Base-by-base conservation (phyloP, 208 protist species). In the Trypanosoma theileri region DNA sequence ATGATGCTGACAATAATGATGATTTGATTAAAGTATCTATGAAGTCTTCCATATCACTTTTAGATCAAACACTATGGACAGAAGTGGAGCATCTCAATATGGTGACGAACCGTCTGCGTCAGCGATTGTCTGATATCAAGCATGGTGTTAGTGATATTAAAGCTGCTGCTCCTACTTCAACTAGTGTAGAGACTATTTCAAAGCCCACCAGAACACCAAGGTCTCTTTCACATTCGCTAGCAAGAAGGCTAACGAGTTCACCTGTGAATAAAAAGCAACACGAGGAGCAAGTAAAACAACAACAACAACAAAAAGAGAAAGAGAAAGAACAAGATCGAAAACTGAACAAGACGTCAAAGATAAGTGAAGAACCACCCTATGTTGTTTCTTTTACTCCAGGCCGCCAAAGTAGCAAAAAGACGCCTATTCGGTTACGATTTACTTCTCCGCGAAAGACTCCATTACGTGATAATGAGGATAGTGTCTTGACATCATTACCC, bases 401-500 rank as follows among this genome's bases (percentile, higher is more conserved):
- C 31, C 45, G 11, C 24, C 28, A 40, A 26, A n/a, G 31, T 8
- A 54, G n/a, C 8, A 64, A 41, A 44, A 24, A 24, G 10, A 22
- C 59, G 16, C 1, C 50, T 13, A 45, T 42, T 1, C n/a, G 14
- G 24, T 22, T 54, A 17, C 59, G 17, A 35, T 64, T 51, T 46
- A 66, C 44, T 54, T 56, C 48, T 24, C 60, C 60, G 16, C 46
- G n/a, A 44, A 66, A 31, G 28, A 66, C 26, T 12, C 44, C 14
- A 16, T 7, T 16, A 22, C 16, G 13, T 31, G 31, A 45, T 13
- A 42, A 45, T 21, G 56, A 63, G 10, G 45, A 66, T 16, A 65
- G 26, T 53, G 42, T 63, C 24, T 40, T 63, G 31, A 76, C 62
- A n/a, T 71, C 59, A 13, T 44, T 60, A 35, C 22, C 3, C 21